These are phyloP conservation scores for Quercus tomentella DNA, from an alignment of 331 rosid species.

Conservation along the genomic window DNA sequence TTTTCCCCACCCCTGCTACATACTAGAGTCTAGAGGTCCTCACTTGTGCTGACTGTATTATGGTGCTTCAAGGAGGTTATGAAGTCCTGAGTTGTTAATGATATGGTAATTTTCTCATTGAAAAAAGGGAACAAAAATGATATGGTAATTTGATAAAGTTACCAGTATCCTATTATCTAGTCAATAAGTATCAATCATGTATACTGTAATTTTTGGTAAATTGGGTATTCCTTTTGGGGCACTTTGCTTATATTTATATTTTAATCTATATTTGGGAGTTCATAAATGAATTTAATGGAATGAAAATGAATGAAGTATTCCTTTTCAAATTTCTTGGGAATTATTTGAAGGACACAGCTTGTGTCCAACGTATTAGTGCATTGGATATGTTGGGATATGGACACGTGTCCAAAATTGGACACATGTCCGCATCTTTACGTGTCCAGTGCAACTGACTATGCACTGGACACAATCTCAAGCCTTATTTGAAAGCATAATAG, in stretches of 20 bases:
- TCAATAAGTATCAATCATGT: neutral
- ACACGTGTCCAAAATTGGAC: no score
- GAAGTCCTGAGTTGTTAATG: neutral
- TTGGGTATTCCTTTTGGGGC: neutral
- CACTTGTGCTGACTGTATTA: neutral
- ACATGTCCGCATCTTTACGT: no score
- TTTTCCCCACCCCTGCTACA: neutral
- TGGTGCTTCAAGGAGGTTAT: neutral
- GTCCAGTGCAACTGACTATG: no score
- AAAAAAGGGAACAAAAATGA: no score
- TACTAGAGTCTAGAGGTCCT: neutral
- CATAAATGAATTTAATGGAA: no score
- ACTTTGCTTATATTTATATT: neutral
- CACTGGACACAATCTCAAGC: no score
- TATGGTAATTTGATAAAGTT: neutral
- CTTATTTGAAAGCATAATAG: no score
- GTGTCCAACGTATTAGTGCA: no score
- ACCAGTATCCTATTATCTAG: neutral
- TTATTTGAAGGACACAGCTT: no score
- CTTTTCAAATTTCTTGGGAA: no score
- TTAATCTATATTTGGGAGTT: no score
- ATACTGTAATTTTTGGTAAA: neutral
- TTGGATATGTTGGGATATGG: rapidly evolving
- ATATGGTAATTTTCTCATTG: neutral
- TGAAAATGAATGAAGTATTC: no score